A percentile compares a stretch with the other conserved stretches of the same genome.
Evolutionary conservation across 495 filamentous ascomycete species (phyloP).

Genomic region (Daldinia bambusicola): DNA sequence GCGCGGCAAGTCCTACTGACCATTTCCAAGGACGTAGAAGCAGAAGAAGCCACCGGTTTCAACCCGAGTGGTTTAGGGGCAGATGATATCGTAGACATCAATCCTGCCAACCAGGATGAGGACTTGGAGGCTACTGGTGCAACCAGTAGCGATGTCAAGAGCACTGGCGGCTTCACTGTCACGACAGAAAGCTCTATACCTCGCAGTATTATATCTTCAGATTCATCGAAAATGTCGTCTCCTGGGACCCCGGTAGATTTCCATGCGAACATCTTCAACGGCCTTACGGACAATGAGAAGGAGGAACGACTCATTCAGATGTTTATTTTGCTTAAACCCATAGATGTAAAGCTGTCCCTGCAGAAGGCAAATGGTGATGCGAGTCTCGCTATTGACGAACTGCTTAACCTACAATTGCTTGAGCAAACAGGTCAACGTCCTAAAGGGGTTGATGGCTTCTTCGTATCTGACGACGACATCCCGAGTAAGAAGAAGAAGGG

Average conservation of each 20-base stretch:
- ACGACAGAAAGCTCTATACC: slow-evolving; percentile 42
- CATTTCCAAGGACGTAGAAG: slow-evolving; percentile 67
- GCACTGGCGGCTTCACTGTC: slow-evolving; percentile 34
- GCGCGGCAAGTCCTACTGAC: slow-evolving; percentile 64
- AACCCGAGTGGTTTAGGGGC: slow-evolving; percentile 78
- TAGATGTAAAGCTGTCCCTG: slow-evolving; percentile 71
- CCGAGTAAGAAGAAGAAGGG: slow-evolving; percentile 59
- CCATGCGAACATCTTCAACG: slow-evolving; percentile 52
- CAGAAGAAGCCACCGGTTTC: slow-evolving; percentile 76
- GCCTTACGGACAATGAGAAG: slow-evolving; percentile 66
- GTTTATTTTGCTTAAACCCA: slow-evolving; percentile 72
- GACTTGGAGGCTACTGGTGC: slow-evolving; percentile 17
- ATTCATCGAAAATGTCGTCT: slow-evolving; percentile 29
- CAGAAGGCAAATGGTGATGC: slow-evolving; percentile 71
- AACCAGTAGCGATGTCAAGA: slow-evolving; percentile 40
- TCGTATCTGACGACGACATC: slow-evolving; percentile 55
- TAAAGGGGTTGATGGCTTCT: slow-evolving; percentile 85
- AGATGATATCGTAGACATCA: slow-evolving; percentile 26
- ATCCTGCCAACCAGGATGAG: slow-evolving; percentile 22
- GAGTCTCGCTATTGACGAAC: slow-evolving; percentile 78
- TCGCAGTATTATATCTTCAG: slow-evolving; percentile 27
- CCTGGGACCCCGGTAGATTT: slow-evolving; percentile 18
- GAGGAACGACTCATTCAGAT: slow-evolving; percentile 67
- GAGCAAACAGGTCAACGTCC: slow-evolving; percentile 66
- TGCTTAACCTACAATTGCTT: slow-evolving; percentile 80